These are phyloP conservation scores for Jimgerdemannia lactiflua DNA, from an alignment of 192 early-diverging fungal species.

Conservation along the genomic window DNA sequence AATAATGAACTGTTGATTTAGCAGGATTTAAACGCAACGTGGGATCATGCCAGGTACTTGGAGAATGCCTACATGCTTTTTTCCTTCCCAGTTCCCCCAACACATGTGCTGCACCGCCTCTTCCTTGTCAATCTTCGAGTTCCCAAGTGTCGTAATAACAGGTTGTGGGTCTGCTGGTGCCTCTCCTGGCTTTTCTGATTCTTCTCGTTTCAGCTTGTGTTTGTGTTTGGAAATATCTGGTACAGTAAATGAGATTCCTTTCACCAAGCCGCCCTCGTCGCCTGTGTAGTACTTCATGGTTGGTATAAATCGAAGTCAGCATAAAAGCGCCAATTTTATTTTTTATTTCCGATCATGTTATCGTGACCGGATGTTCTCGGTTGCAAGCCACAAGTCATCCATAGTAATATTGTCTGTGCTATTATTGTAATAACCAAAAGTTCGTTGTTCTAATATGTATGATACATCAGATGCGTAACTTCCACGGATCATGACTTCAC, in stretches of 20 bases:
- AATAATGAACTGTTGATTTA: not conserved
- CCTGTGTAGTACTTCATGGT: constrained; percentile 24
- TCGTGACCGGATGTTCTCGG: no score
- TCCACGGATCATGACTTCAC: not conserved
- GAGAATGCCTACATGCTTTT: constrained; percentile 14
- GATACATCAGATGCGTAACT: not conserved
- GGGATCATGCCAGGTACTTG: not conserved
- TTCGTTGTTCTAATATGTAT: not conserved
- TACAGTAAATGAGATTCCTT: constrained; percentile 25
- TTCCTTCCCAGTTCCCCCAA: constrained; percentile 18
- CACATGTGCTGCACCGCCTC: constrained; percentile 19
- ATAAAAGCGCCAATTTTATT: no score
- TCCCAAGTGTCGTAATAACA: not conserved
- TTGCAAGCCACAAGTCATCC: no score
- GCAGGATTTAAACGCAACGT: no score
- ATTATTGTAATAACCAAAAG: not conserved
- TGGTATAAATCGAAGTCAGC: no score
- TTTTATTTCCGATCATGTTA: no score
- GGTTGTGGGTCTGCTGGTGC: constrained; percentile 10
- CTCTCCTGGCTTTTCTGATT: constrained; percentile 12
- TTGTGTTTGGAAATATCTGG: constrained; percentile 9
- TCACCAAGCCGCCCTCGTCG: constrained; percentile 36
- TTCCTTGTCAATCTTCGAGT: constrained; percentile 17
- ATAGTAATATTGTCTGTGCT: no score
- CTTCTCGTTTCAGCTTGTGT: constrained; percentile 1